Percentiles rank a stretch among this genome's conserved stretches.
phyloP scores from a whole-genome alignment of 2,329 filamentous ascomycete genomes.

The Furcasterigmium furcatum region DNA sequence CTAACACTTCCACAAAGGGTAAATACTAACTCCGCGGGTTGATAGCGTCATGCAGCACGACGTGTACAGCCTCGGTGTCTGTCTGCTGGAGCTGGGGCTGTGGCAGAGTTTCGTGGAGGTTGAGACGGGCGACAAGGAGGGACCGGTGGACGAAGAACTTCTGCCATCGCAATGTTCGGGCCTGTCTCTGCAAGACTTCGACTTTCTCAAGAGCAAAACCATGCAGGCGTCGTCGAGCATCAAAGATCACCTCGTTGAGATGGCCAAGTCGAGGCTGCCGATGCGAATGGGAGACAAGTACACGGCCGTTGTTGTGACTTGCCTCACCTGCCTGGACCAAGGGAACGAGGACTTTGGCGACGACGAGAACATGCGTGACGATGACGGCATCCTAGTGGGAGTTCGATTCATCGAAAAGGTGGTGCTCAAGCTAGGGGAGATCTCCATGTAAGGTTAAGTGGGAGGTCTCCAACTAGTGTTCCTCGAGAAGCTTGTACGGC shows the following conservation, averaged over 20 bases:
- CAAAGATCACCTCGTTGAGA: conserved; percentile 12
- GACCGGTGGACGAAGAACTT: background rate
- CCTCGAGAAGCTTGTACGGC: too few relatives aligned
- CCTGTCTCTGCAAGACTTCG: too few relatives aligned
- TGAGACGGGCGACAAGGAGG: background rate
- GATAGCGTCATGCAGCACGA: too few relatives aligned
- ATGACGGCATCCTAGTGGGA: conserved; percentile 22
- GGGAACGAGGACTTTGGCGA: conserved; percentile 23
- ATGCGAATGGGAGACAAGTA: conserved; percentile 12
- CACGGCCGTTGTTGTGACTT: conserved; percentile 23
- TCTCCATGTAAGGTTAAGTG: background rate
- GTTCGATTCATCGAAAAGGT: conserved; percentile 22
- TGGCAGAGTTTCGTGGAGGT: conserved; percentile 33
- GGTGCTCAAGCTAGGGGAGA: background rate
- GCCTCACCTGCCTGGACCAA: conserved; percentile 29
- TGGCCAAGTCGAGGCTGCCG: conserved; percentile 13
- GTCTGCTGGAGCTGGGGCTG: conserved; percentile 49
- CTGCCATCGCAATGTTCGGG: too few relatives aligned
- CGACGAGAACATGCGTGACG: conserved; percentile 21
- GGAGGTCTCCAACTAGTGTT: too few relatives aligned
- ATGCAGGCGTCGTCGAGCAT: background rate
- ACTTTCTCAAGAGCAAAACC: background rate
- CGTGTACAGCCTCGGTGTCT: too few relatives aligned
- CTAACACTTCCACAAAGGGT: too few relatives aligned
- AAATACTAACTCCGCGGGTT: too few relatives aligned